Evolutionary conservation across 306 rosid genomes (phyloP), one percentile per base, ranked within the genome.

Genomic region (Cicer bijugum): DNA sequence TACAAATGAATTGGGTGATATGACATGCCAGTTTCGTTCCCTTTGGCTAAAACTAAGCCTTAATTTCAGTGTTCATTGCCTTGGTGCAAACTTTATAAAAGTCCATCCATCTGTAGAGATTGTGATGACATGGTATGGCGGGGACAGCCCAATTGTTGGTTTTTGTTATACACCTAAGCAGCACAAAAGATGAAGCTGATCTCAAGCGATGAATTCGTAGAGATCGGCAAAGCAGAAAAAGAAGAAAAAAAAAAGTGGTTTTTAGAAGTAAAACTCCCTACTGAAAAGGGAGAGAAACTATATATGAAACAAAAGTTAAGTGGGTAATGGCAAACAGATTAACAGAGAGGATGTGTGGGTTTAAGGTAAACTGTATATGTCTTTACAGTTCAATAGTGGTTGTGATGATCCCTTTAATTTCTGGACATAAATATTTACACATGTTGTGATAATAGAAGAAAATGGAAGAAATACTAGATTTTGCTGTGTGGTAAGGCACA

Each of bases 1-100:
- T 75, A 64, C 80, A 82, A 86, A 80, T 85, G 88, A 87, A 78
- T 51, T 63, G 46, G 60, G 63, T 23, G 63, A 61, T 73, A 63
- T 40, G 82, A 44, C 69, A 69, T 44, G 67, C 71, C 70, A 10
- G 15, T 63, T 71, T 28, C 64, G 44, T 58, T 65, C 56, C 60
- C 82, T 58, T n/a, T n/a, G 82, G 76, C 67, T 12, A 71, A 52
- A 72, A 37, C 71, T 78, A 69, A 66, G 75, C 74, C 85, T 81
- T 74, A 80, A 83, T 67, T 78, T 71, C 63, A 69, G 52, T 62
- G 82, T 75, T 81, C 66, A 28, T 71, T 71, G 71, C 70, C 59
- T 45, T 48, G 78, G 67, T 80, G 79, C 83, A 71, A 69, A 52
- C 71, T 77, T 67, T 42, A 20, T 78, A 9, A 33, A 53, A 72